Base-by-base conservation (phyloP, 345 rosid species). In the Arabis alpina region DNA sequence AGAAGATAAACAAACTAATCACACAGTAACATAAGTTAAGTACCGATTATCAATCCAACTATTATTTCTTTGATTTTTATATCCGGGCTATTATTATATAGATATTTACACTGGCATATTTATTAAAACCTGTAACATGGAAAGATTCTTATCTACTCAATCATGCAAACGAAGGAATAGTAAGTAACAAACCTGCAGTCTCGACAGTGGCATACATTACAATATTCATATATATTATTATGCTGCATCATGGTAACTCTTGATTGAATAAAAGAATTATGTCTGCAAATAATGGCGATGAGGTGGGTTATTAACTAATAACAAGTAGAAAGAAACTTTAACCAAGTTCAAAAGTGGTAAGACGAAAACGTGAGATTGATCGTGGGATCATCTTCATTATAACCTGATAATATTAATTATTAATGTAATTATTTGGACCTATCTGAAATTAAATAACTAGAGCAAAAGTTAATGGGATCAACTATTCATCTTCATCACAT, bases 121-220 rank as follows among this genome's bases (percentile, higher is more conserved):
- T 43, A 45, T 51, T 65, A 43, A 23, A 34, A 66, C 25, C 73
- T 45, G 68, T 72, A 88, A 88, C 89, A 81, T 88, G 94, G 81
- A 68, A 84, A 86, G 94, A 88, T 88, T 84, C 94, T 81, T 60
- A 68, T 68, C 47, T 34, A 61, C 78, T 82, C 78, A 79, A 85
- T 83, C 81, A 82, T 75, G 70, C 65, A 68, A 42, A 48, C 34
- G n/a, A 62, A 75, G 70, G 57, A 62, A 68, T 62, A 68, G 69
- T 68, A 68, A 68, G 69, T 68, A 68, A 68, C 60, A 68, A 62
- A 30, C 79, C 79, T 62, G 69, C 74, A 67, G 59, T 68, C 64
- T 61, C 74, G 62, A 50, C 58, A 74, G 47, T 68, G 48, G 3
- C 57, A 62, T 19, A 47, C 43, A 68, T 54, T 54, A 53, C 62